Evolutionary conservation across 2,329 filamentous ascomycete species (phyloP).

Genomic region (Ascochyta fabae): DNA sequence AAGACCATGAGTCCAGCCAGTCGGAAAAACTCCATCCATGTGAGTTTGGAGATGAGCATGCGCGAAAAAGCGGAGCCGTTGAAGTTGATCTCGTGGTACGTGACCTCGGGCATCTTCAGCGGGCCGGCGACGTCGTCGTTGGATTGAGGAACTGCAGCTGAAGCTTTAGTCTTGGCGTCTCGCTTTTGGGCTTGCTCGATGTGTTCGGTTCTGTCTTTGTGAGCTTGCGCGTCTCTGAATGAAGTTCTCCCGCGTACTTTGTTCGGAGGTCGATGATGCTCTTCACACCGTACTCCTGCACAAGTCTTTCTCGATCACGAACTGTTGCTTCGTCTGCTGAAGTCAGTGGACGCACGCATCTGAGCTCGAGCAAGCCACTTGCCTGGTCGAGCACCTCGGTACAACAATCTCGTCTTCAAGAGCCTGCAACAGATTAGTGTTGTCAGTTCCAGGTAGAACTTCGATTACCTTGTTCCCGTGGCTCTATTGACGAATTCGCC

Average conservation of each 20-base stretch:
- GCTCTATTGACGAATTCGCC: slow-evolving; percentile 38
- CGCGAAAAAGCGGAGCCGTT: slow-evolving; percentile 75
- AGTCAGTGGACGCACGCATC: slow-evolving; percentile 2
- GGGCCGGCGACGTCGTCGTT: slow-evolving; percentile 62
- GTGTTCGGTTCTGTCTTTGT: slow-evolving; percentile 69
- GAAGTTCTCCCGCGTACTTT: slow-evolving; percentile 57
- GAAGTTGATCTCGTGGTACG: slow-evolving; percentile 72
- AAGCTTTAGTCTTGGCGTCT: slow-evolving; percentile 54
- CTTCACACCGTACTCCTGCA: slow-evolving; percentile 66
- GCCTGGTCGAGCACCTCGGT: slow-evolving; percentile 47
- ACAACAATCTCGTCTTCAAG: slow-evolving; percentile 39
- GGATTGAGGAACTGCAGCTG: slow-evolving; percentile 53
- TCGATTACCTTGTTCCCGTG: slow-evolving; percentile 24
- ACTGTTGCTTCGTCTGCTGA: slow-evolving; percentile 71
- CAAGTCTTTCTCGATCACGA: slow-evolving; percentile 66
- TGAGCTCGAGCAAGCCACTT: background rate
- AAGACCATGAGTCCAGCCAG: slow-evolving; percentile 68
- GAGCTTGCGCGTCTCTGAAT: background rate
- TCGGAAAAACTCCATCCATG: slow-evolving; percentile 70
- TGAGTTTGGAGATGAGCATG: slow-evolving; percentile 70
- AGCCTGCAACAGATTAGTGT: slow-evolving; percentile 19
- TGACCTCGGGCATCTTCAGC: slow-evolving; percentile 67
- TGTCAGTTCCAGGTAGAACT: background rate
- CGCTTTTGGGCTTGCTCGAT: slow-evolving; percentile 70
- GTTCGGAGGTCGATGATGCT: slow-evolving; percentile 82